Evolutionary conservation across 257 asterid species (phyloP), one percentile per base, ranked within the genome.

Genomic region (Henckelia pumila): DNA sequence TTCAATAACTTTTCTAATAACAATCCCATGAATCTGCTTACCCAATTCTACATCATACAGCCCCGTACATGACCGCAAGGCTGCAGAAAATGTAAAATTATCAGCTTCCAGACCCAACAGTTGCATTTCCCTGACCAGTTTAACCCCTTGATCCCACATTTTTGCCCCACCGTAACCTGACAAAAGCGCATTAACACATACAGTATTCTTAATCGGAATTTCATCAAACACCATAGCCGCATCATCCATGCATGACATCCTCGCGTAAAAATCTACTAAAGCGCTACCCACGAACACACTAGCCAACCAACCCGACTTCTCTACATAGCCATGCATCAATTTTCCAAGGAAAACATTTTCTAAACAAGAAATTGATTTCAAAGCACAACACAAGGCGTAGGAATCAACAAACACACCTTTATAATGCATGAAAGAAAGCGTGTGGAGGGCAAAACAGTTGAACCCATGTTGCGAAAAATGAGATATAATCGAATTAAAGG

Each of bases 211-310:
- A 19, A 71, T 75, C 70, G 95, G 97, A 71, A 86, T 93, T 93
- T 88, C 97, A 40, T 93, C 98, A 56, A 93, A 88, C 92, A 88
- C 21, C 73, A 0, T 77, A 0, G 80, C 80, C 63, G 96, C 97
- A 73, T 82, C 78, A 24, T 30, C 37, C 22, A 82, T 16, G 56
- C 74, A 40, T 14, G 28, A 26, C 25, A 56, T 59, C 57, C 86
- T 90, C 3, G 83, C 68, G 30, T 86, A 85, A 2, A 86, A 60
- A 61, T 81, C 94, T 10, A 90, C 79, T 77, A 90, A 64, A 49
- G 89, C 88, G 75, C 92, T 82, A 53, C 90, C 97, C 75, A 93
- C 95, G 60, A 76, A 93, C 26, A 89, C 89, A 65, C 97, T 89
- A 59, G 83, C 77, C 32, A 87, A 64, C 86, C 91, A 84, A 1